Conservation (phyloP, 441 rosid species). For the Erodium texanum region DNA sequence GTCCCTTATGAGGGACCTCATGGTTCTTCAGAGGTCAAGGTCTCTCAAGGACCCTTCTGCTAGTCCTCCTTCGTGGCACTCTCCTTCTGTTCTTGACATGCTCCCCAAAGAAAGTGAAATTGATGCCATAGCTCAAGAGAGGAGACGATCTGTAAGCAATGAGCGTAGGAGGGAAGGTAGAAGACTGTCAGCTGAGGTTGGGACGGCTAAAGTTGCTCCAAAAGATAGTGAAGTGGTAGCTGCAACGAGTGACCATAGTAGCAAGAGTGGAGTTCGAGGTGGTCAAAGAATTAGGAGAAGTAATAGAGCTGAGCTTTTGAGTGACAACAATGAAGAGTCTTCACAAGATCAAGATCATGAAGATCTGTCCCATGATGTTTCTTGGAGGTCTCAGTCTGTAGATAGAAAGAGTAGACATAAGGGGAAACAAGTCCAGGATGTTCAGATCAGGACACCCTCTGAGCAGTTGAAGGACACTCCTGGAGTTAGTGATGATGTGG, state of each 20-base stretch:
- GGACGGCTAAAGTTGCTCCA: constrained; percentile 55
- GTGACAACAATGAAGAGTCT: constrained; percentile 28
- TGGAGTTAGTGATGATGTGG: constrained; percentile 64
- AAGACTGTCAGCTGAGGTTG: constrained; percentile 48
- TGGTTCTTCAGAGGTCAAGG: constrained; percentile 83
- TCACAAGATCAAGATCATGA: constrained; percentile 28
- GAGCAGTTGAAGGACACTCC: constrained; percentile 55
- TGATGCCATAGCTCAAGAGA: constrained; percentile 35
- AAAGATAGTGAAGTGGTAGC: constrained; percentile 26
- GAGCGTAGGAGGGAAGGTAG: constrained; percentile 48
- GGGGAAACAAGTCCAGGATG: constrained; percentile 46
- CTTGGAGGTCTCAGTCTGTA: constrained; percentile 42
- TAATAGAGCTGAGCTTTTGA: constrained; percentile 33
- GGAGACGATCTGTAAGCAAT: constrained; percentile 40
- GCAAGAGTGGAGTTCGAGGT: constrained; percentile 44
- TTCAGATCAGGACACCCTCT: constrained; percentile 49
- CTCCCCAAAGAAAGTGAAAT: background rate
- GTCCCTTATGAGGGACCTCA: constrained; percentile 80
- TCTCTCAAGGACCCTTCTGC: constrained; percentile 93
- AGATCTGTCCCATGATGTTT: constrained; percentile 35
- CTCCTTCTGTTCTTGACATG: constrained; percentile 60
- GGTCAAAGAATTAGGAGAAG: constrained; percentile 61
- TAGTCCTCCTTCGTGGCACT: constrained; percentile 82
- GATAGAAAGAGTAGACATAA: constrained; percentile 43
- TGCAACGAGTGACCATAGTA: constrained; percentile 39